These are phyloP conservation scores for Podospora pseudoanserina DNA, from an alignment of 495 filamentous ascomycete species.

Conservation along the genomic window DNA sequence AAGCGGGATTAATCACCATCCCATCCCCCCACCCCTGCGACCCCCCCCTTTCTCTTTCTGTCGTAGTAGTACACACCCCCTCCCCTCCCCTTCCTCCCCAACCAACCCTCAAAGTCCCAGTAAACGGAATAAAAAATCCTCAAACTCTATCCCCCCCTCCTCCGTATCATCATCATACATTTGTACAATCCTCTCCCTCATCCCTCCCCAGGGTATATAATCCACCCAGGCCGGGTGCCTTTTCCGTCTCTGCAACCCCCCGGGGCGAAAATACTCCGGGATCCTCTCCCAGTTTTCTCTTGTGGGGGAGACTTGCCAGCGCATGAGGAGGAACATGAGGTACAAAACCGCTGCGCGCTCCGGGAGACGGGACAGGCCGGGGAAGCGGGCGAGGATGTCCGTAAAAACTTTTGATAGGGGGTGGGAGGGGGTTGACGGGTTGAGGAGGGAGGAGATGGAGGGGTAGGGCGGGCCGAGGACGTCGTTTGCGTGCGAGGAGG, in stretches of 20 bases:
- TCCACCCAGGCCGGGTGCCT: conserved; percentile 76
- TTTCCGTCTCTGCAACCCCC: conserved; percentile 55
- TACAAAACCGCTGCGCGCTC: conserved; percentile 77
- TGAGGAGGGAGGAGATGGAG: conserved; percentile 67
- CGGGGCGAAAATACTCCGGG: conserved; percentile 63
- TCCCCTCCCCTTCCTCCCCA: conserved; percentile 44
- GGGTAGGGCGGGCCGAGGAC: conserved; percentile 72
- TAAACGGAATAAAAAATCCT: conserved; percentile 79
- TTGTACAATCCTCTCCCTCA: conserved; percentile 61
- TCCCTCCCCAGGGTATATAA: conserved; percentile 67
- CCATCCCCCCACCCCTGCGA: conserved; percentile 40
- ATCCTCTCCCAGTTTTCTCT: conserved; percentile 68
- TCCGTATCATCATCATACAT: conserved; percentile 34
- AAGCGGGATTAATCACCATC: conserved; percentile 72
- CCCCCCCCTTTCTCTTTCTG: no score
- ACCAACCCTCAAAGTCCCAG: conserved; percentile 64
- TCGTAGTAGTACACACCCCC: neutral
- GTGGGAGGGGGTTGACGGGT: conserved; percentile 64
- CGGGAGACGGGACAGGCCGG: conserved; percentile 62
- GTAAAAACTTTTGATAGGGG: conserved; percentile 78
- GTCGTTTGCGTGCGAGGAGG: conserved; percentile 50
- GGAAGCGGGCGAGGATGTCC: conserved; percentile 73
- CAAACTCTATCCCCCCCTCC: conserved; percentile 43
- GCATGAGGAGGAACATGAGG: conserved; percentile 78
- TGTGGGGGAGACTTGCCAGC: conserved; percentile 75